Base-by-base conservation (phyloP, 352 stramenopile species). In the Globisporangium yorkense region DNA sequence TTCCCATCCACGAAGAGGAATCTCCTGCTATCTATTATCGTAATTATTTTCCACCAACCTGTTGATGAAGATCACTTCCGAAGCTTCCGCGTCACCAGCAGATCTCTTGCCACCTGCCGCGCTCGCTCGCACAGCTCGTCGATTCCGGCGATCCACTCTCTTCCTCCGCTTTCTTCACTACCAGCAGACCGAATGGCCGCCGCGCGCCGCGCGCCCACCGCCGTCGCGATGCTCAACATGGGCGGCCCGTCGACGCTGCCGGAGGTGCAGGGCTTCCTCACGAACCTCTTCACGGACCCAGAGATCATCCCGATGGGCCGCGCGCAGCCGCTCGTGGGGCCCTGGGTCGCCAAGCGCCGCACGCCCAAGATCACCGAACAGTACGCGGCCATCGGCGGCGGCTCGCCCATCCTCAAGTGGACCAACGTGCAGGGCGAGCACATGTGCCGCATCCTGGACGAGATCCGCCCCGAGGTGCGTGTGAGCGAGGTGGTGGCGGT, bases 221-320 rank as follows among this genome's bases (percentile, higher is more conserved):
- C 79, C 39, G 75, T 93, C 55, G 80, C 81, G 56, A 94, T 99
- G 66, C 82, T 99, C 53, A 99, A 99, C 81, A 96, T 99, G 71
- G 97, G 97, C 61, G 97, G 97, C 1, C 97, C 97, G 9, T 96
- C 96, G 59, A 97, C 85, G 16, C 71, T 92, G 9, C 71, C 94
- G 41, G 96, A 99, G 65, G 96, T 99, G 41, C 88, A 98, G 84
- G 78, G 76, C 73, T 99, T 99, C 74, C 81, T 99, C 47, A 99
- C 96, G 60, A 99, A 99, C 74, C 84, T 99, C 41, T 99, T 99
- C 80, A 92, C 87, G 41, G 97, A 99, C 77, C 91, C 94, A 5
- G 97, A 99, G 69, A 98, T 99, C 68, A 99, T 99, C 71, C 94
- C 95, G 18, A 94, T 99, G 57, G 97, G 97, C 15, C 67, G 67